These are phyloP conservation scores for Diddensiella santjacobensis DNA, from an alignment of 805 yeast genomes.

Conservation along the genomic window DNA sequence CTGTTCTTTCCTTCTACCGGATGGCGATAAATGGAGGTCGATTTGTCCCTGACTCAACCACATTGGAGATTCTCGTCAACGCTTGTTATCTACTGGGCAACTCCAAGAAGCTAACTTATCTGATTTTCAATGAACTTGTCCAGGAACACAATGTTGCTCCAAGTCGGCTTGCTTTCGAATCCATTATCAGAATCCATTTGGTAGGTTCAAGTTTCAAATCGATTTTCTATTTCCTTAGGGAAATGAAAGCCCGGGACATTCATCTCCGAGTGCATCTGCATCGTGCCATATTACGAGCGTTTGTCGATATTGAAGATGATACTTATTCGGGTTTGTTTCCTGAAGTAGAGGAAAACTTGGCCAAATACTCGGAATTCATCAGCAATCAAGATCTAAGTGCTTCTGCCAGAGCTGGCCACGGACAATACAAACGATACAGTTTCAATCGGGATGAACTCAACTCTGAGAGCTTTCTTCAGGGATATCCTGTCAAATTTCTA, in stretches of 20 bases:
- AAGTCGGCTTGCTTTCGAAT: conserved; percentile 25
- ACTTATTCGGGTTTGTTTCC: conserved; percentile 4
- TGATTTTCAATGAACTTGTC: conserved; percentile 25
- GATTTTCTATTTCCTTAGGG: conserved; percentile 23
- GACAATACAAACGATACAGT: not conserved
- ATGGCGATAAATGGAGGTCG: conserved; percentile 4
- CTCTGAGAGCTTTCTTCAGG: not conserved
- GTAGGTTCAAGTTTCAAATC: conserved; percentile 22
- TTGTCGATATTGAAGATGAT: conserved; percentile 9
- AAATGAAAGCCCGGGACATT: conserved; percentile 25
- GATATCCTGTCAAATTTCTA: not conserved
- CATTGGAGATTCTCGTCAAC: conserved; percentile 17
- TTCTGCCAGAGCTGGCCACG: not conserved
- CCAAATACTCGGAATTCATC: conserved; percentile 8
- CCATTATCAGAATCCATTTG: conserved; percentile 26
- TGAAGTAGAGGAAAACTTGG: not conserved
- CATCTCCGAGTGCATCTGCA: conserved; percentile 12
- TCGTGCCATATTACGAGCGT: conserved; percentile 7
- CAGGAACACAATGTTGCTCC: conserved; percentile 12
- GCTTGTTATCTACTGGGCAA: conserved; percentile 29
- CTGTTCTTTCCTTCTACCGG: conserved; percentile 12
- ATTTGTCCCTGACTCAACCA: conserved; percentile 14
- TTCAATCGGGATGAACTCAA: not conserved
- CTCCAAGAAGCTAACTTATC: conserved; percentile 27
- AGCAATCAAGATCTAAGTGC: conserved; percentile 12